phyloP scores from a whole-genome alignment of 768 basidiomycete species.

The Cyathus striatus region DNA sequence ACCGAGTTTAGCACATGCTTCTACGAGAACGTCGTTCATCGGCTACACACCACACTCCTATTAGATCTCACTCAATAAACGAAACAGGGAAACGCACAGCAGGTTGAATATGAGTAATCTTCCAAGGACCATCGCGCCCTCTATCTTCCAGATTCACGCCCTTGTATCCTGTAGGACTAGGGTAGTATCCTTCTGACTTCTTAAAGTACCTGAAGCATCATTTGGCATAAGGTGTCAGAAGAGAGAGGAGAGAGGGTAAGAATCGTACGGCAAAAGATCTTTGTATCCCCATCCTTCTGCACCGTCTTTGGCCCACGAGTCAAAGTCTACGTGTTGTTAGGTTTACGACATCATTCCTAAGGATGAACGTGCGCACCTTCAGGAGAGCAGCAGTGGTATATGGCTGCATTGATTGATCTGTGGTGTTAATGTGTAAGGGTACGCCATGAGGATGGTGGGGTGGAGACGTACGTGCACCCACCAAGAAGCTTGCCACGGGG shows the following conservation, averaged over 20 bases:
- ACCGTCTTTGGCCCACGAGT: background rate
- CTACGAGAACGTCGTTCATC: background rate
- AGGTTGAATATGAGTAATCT: background rate
- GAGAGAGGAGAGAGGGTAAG: background rate
- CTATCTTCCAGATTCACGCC: background rate
- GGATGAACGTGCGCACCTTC: background rate
- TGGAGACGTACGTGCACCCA: background rate
- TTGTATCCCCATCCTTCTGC: background rate
- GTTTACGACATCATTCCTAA: background rate
- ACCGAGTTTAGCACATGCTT: background rate
- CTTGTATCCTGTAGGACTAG: background rate
- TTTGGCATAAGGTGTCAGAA: background rate
- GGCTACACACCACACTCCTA: background rate
- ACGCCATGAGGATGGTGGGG: background rate
- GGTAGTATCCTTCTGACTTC: background rate
- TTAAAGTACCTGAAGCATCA: background rate
- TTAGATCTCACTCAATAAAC: background rate
- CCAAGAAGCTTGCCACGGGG: background rate
- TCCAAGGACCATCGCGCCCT: background rate
- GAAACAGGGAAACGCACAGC: background rate
- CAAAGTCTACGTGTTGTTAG: background rate
- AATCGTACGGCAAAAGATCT: background rate
- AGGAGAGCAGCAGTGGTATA: background rate
- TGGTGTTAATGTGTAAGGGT: background rate
- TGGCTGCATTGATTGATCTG: background rate